phyloP scores from a whole-genome alignment of 495 filamentous ascomycete genomes.

The Pseudoneurospora amorphoporcata region DNA sequence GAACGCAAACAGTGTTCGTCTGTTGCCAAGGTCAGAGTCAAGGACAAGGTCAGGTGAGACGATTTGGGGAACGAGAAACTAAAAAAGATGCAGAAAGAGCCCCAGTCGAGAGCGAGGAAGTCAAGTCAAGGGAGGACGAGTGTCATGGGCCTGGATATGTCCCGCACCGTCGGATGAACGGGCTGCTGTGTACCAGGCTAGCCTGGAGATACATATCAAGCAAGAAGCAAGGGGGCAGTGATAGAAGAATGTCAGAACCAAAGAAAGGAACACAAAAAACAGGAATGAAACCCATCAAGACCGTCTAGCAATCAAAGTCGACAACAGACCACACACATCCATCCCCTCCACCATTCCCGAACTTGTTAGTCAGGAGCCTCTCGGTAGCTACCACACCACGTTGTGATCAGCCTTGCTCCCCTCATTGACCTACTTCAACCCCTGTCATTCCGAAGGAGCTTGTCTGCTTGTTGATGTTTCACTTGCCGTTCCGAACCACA shows the following conservation, averaged over 20 bases:
- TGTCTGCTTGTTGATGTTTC: background rate
- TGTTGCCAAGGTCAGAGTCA: background rate
- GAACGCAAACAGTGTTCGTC: background rate
- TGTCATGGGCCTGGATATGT: background rate
- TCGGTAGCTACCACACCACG: background rate
- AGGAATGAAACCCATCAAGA: background rate
- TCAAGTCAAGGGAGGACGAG: background rate
- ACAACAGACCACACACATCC: background rate
- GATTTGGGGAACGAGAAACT: background rate
- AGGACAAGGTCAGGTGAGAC: background rate
- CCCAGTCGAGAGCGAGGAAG: background rate
- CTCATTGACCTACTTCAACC: background rate
- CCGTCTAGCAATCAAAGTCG: background rate
- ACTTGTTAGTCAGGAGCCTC: background rate
- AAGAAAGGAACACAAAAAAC: background rate
- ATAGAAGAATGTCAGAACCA: background rate
- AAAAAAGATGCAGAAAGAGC: no score
- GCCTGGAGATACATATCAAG: background rate
- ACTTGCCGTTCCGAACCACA: background rate
- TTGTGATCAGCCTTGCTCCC: background rate
- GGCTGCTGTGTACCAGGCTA: background rate
- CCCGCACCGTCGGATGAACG: background rate
- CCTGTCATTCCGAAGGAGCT: background rate
- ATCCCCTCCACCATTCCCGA: no score
- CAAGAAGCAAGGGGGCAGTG: background rate